A percentile compares a stretch with the other conserved stretches of the same genome.
Conservation (phyloP, 2,329 filamentous ascomycete genomes). For the Aspergillus texensis region DNA sequence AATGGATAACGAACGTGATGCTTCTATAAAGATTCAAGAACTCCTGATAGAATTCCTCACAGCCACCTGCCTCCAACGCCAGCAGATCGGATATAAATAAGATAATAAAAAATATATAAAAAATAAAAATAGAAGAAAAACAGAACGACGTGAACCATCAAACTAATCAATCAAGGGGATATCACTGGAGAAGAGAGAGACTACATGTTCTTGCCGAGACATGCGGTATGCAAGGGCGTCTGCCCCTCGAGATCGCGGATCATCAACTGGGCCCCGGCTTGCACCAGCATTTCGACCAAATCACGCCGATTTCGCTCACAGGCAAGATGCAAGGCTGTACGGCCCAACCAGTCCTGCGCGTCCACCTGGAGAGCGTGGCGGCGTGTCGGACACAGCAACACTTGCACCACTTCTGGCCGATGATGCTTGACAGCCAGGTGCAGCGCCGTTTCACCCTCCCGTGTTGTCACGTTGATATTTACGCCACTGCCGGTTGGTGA, state of each 20-base stretch:
- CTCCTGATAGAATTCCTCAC: background rate
- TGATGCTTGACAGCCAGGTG: slow-evolving; percentile 8
- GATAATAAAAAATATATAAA: background rate
- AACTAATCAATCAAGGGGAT: background rate
- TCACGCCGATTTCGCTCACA: slow-evolving; percentile 9
- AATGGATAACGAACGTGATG: background rate
- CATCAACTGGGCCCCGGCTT: slow-evolving; percentile 12
- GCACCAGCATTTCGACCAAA: slow-evolving; percentile 12
- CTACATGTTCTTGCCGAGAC: slow-evolving; percentile 7
- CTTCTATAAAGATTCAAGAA: background rate
- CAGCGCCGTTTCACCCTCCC: slow-evolving; percentile 10
- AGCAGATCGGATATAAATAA: background rate
- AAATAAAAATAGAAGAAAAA: background rate
- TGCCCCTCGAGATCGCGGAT: slow-evolving; percentile 15
- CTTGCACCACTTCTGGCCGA: background rate
- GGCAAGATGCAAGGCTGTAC: background rate
- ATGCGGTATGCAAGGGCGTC: slow-evolving; percentile 10
- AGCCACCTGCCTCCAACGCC: background rate
- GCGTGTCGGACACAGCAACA: background rate
- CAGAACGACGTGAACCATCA: background rate
- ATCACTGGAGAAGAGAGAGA: background rate
- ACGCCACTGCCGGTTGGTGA: background rate
- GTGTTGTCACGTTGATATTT: slow-evolving; percentile 8
- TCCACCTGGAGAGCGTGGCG: background rate
- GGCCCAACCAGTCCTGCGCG: background rate